A percentile compares a stretch with the other conserved stretches of the same genome.
These are phyloP conservation scores for Coelastrella sp. DNA, from an alignment of 139 green algal species.

Conservation along the genomic window DNA sequence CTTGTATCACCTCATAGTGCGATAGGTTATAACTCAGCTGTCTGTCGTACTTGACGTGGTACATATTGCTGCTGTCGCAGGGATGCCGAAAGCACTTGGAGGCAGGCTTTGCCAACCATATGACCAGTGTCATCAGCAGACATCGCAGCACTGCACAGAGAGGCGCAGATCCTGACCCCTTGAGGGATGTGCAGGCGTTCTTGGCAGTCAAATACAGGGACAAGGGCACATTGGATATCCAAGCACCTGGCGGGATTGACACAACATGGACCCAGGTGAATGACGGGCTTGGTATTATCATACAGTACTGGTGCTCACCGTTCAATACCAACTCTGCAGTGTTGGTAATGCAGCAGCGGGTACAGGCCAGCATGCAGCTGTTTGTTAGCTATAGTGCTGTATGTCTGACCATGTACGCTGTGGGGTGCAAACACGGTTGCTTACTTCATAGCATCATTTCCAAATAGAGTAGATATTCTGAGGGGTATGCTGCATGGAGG, in stretches of 20 bases:
- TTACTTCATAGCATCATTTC: no score
- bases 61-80: slow-evolving; percentile 37
- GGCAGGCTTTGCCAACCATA: slow-evolving; percentile 68
- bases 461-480: no score
- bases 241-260: slow-evolving; percentile 70
- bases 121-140: slow-evolving; percentile 70
- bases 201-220: slow-evolving; percentile 67
- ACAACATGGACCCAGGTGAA: slow-evolving; percentile 75
- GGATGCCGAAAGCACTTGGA: slow-evolving; percentile 71
- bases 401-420: no score
- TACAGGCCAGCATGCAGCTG: no score
- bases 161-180: slow-evolving; percentile 69
- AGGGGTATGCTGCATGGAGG: no score
- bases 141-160: slow-evolving; percentile 70
- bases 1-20: no score
- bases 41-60: no score
- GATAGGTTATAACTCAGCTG: no score
- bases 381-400: no score
- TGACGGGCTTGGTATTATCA: not conserved
- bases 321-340: no score
- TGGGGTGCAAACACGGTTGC: no score
- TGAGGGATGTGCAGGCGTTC: slow-evolving; percentile 68
- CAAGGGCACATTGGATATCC: slow-evolving; percentile 77
- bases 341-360: no score
- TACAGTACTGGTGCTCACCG: not conserved